Evolutionary conservation across 176 grass and related monocot species (phyloP).

Genomic region (Rhipidocladum racemiflorum): DNA sequence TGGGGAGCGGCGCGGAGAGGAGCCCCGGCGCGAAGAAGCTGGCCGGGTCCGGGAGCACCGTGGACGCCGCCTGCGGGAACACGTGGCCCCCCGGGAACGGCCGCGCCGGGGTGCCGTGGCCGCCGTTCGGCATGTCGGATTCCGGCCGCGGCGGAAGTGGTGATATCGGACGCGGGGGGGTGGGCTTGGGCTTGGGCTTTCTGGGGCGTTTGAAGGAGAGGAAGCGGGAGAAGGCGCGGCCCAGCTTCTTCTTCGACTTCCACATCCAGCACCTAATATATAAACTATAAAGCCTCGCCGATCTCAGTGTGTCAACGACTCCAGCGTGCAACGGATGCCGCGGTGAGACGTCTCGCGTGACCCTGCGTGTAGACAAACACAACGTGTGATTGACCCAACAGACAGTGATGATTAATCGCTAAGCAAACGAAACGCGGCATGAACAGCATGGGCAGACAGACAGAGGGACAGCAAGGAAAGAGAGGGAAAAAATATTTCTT

Average conservation of each 20-base stretch:
- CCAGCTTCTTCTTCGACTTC: slow-evolving; percentile 47
- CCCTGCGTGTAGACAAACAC: slow-evolving; percentile 10
- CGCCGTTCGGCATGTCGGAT: slow-evolving; percentile 22
- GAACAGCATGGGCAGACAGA: not conserved
- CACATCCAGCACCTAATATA: slow-evolving; percentile 19
- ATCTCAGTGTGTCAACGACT: not conserved
- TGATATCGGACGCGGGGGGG: not conserved
- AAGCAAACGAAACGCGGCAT: not conserved
- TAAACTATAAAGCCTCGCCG: not conserved
- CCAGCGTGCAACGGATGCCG: not conserved
- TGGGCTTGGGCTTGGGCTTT: slow-evolving; percentile 25
- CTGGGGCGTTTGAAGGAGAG: slow-evolving; percentile 11
- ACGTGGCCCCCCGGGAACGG: not conserved
- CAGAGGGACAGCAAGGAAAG: not conserved
- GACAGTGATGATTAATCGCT: not conserved
- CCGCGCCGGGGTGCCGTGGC: not conserved
- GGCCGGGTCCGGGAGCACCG: slow-evolving; percentile 73
- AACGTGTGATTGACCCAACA: not conserved
- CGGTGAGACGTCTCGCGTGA: not conserved
- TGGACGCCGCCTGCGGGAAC: slow-evolving; percentile 70
- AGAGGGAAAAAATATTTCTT: not conserved
- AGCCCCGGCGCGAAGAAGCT: slow-evolving; percentile 75
- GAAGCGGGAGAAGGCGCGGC: slow-evolving; percentile 30
- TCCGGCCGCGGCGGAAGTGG: not conserved
- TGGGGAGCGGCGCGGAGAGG: slow-evolving; percentile 72